These are phyloP conservation scores for Rhizopogon vesiculosus DNA, from an alignment of 768 basidiomycete genomes.

Conservation along the genomic window DNA sequence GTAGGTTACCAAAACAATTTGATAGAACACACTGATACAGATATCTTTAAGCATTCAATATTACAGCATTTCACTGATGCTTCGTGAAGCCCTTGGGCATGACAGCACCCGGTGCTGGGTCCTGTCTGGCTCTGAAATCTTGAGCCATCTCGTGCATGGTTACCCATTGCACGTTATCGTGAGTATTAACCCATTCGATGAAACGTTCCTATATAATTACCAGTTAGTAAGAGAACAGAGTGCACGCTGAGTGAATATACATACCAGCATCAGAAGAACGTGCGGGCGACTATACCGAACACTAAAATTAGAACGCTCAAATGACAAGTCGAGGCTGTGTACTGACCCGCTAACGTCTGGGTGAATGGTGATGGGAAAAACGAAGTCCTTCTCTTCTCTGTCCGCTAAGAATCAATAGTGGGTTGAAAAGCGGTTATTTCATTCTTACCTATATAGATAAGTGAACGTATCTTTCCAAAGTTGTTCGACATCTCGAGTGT, in stretches of 20 bases:
- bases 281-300: slow-evolving; percentile 48
- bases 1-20: not conserved
- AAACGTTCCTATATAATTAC: slow-evolving; percentile 48
- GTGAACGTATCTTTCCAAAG: slow-evolving; percentile 75
- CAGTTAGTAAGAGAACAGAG: not conserved
- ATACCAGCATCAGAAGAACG: slow-evolving; percentile 68
- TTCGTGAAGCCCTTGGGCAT: slow-evolving; percentile 46
- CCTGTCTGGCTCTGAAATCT: slow-evolving; percentile 52
- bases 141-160: slow-evolving; percentile 64
- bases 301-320: slow-evolving; percentile 4
- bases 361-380: slow-evolving; percentile 77
- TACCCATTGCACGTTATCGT: slow-evolving; percentile 67
- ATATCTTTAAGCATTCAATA: not conserved
- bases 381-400: slow-evolving; percentile 59
- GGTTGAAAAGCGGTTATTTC: not conserved
- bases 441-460: slow-evolving; percentile 53
- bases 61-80: not conserved
- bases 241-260: slow-evolving; percentile 27
- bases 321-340: not conserved
- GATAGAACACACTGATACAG: not conserved
- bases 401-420: not conserved
- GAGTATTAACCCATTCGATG: slow-evolving; percentile 71
- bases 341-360: slow-evolving; percentile 69
- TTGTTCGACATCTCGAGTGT: slow-evolving; percentile 58
- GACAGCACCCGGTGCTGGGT: slow-evolving; percentile 42